Percentiles rank a stretch among this genome's conserved stretches.
Evolutionary conservation across 106 monocot genomes (phyloP).

Genomic region (Acorus calamus): DNA sequence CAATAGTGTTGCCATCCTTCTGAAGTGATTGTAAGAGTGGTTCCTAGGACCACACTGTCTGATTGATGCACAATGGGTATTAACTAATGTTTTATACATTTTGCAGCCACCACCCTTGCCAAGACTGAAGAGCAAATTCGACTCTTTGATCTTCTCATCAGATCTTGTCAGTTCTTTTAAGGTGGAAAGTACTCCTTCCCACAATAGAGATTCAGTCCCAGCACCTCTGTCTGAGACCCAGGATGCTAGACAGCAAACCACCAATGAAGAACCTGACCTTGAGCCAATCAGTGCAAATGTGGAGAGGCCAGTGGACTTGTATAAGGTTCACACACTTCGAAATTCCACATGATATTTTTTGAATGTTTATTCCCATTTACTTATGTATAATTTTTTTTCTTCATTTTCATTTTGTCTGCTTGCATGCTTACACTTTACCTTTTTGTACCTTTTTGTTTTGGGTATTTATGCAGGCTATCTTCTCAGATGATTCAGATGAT

Average conservation of each 20-base stretch:
- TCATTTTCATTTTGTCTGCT: background rate
- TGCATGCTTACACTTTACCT: background rate
- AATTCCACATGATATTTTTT: background rate
- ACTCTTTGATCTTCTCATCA: constrained; percentile 48
- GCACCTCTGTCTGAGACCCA: constrained; percentile 10
- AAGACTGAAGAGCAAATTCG: constrained; percentile 70
- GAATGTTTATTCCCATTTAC: background rate
- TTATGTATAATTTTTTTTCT: background rate
- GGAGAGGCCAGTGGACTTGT: constrained; percentile 80
- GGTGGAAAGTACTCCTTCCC: constrained; percentile 14
- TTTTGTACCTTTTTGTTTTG: constrained; percentile 1
- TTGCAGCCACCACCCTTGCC: constrained; percentile 64
- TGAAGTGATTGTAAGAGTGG: background rate
- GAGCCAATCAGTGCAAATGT: constrained; percentile 22
- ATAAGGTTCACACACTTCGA: constrained; percentile 43
- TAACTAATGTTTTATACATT: background rate
- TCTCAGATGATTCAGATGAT: constrained; percentile 88
- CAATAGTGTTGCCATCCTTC: background rate
- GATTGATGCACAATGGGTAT: background rate
- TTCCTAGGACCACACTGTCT: background rate
- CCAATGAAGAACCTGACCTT: constrained; percentile 18
- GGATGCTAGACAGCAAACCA: constrained; percentile 10
- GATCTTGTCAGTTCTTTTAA: constrained; percentile 36
- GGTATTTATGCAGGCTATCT: constrained; percentile 59
- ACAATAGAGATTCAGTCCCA: constrained; percentile 9